These are phyloP conservation scores for Cenchrus americanus DNA, from an alignment of 176 grass and related monocot genomes.

Conservation along the genomic window DNA sequence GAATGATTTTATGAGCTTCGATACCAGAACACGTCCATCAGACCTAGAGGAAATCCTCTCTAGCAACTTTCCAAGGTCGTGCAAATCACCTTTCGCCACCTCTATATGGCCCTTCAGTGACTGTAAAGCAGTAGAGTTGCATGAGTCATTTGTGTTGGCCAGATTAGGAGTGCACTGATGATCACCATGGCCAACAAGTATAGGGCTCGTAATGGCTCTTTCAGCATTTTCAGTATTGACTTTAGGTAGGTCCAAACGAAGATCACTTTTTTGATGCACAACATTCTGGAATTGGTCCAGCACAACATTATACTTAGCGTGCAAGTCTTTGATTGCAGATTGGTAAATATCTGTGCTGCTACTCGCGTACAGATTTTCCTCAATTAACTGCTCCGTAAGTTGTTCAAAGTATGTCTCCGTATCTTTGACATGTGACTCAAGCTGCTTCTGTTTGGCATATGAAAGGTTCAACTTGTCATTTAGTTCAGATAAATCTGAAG, in stretches of 20 bases:
- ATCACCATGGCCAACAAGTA: constrained; percentile 22
- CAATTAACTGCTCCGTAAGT: constrained; percentile 65
- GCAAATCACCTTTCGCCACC: constrained; percentile 64
- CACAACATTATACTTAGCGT: constrained; percentile 35
- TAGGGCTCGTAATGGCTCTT: constrained; percentile 24
- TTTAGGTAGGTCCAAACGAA: constrained; percentile 24
- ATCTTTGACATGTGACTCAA: constrained; percentile 68
- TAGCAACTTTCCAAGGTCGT: constrained; percentile 73
- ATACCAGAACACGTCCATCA: constrained; percentile 64
- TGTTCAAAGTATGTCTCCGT: constrained; percentile 56
- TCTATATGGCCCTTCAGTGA: constrained; percentile 66
- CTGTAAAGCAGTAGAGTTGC: constrained; percentile 51
- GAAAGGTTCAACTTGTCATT: constrained; percentile 68
- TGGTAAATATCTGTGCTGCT: constrained; percentile 64
- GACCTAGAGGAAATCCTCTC: constrained; percentile 66
- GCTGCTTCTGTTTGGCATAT: constrained; percentile 58
- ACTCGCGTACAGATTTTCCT: constrained; percentile 62
- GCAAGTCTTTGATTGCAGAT: constrained; percentile 64
- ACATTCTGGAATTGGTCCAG: constrained; percentile 25
- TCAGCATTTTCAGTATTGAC: constrained; percentile 41
- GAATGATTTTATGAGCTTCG: constrained; percentile 90
- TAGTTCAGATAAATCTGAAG: constrained; percentile 63
- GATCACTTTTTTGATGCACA: constrained; percentile 28
- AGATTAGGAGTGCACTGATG: constrained; percentile 28
- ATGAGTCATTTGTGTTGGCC: constrained; percentile 31